Percentiles rank a stretch among this genome's conserved stretches.
Conservation (phyloP, 1,139 yeast species). For the Candida labiduridarum region DNA sequence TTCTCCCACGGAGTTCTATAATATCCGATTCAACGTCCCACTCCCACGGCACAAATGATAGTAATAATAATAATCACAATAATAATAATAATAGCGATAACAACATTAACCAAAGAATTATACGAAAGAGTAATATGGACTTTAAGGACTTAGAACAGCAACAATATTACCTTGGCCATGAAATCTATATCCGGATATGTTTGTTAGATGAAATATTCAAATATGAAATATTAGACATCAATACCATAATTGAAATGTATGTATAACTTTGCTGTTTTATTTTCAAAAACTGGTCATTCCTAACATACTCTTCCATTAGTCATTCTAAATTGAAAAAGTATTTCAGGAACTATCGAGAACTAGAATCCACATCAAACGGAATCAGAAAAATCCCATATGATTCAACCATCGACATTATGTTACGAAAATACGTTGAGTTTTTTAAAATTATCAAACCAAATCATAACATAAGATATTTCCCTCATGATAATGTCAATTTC, state of each 20-base stretch:
- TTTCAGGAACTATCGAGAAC: constrained; percentile 8
- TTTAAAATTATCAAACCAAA: constrained; percentile 13
- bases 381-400: constrained; percentile 1
- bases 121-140: background rate
- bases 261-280: background rate
- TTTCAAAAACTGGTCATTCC: background rate
- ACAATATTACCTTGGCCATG: constrained; percentile 10
- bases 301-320: constrained; percentile 1
- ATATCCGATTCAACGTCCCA: no score
- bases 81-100: background rate
- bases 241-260: constrained; percentile 10
- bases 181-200: constrained; percentile 14
- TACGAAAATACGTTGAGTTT: constrained; percentile 15
- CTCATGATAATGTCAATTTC: background rate
- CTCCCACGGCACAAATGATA: no score
- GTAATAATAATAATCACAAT: background rate
- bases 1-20: background rate
- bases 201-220: constrained; percentile 16
- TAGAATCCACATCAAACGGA: background rate
- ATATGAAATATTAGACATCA: constrained; percentile 11
- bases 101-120: background rate
- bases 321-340: constrained; percentile 12
- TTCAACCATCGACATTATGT: constrained; percentile 11
- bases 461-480: background rate
- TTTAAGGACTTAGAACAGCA: background rate